phyloP scores from a whole-genome alignment of 78 protist species.

The Isochrysis galbana region DNA sequence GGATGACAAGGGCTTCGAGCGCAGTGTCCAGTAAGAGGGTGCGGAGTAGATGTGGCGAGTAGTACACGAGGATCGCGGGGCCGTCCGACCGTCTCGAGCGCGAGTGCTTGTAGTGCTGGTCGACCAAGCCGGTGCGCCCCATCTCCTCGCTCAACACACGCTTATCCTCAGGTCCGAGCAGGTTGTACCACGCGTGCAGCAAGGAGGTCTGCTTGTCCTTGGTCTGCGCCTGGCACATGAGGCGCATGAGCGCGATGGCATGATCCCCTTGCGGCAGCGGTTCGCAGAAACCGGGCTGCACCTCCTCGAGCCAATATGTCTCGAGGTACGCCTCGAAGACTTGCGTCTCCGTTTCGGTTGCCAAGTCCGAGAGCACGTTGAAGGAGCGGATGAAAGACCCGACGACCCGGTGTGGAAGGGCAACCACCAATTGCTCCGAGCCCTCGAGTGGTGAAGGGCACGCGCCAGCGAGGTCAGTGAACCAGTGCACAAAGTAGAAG shows the following conservation, averaged over 20 bases:
- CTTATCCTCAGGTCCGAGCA: neutral
- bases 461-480: conserved; percentile 1
- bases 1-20: neutral
- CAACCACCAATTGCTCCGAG: neutral
- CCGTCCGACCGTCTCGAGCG: neutral
- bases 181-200: neutral
- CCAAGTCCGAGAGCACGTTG: neutral
- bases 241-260: neutral
- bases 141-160: neutral
- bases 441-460: neutral
- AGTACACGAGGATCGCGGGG: conserved; percentile 14
- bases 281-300: neutral
- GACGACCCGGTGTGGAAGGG: neutral
- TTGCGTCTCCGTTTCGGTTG: neutral
- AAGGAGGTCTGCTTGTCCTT: neutral
- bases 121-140: neutral
- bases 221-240: neutral
- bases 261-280: neutral
- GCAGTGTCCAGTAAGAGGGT: neutral
- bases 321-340: neutral
- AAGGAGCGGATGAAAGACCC: neutral
- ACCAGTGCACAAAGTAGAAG: neutral
- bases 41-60: neutral
- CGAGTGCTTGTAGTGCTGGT: neutral
- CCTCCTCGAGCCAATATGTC: neutral